These are phyloP conservation scores for Cetraspora pellucida DNA, from an alignment of 192 early-diverging fungal genomes.

Conservation along the genomic window DNA sequence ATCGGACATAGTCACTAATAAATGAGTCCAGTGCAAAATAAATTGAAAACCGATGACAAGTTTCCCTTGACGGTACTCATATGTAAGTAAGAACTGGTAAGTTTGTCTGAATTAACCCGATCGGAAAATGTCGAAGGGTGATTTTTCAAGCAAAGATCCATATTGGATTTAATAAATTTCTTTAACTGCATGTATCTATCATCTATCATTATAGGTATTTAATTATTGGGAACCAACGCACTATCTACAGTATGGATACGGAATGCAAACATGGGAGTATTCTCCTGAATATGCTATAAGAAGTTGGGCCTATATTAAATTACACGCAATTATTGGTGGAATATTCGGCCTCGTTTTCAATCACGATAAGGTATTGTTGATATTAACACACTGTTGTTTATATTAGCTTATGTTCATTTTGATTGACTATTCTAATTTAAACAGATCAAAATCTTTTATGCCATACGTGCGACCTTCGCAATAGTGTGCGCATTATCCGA, in stretches of 20 bases:
- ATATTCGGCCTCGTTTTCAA: conserved; percentile 49
- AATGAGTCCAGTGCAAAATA: no score
- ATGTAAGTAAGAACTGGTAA: no score
- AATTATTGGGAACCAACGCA: conserved; percentile 98
- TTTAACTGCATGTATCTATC: background rate
- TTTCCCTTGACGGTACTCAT: no score
- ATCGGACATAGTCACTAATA: no score
- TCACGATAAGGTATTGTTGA: conserved; percentile 39
- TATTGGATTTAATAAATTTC: conserved; percentile 1
- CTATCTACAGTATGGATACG: conserved; percentile 79
- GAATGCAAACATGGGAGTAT: conserved; percentile 98
- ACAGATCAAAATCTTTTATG: conserved; percentile 77
- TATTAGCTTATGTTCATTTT: no score
- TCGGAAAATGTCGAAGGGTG: no score
- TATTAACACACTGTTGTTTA: conserved; percentile 4
- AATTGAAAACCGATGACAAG: no score
- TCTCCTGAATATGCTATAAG: conserved; percentile 85
- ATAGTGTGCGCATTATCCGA: conserved; percentile 69
- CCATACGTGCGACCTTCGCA: conserved; percentile 64
- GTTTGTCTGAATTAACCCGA: no score
- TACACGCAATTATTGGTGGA: conserved; percentile 57
- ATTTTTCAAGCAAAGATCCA: no score
- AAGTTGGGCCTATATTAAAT: conserved; percentile 77
- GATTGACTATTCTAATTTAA: background rate
- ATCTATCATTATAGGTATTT: conserved; percentile 60